Base-by-base conservation (phyloP, 192 early-diverging fungal genomes). In the Fimicolochytrium jonesii region DNA sequence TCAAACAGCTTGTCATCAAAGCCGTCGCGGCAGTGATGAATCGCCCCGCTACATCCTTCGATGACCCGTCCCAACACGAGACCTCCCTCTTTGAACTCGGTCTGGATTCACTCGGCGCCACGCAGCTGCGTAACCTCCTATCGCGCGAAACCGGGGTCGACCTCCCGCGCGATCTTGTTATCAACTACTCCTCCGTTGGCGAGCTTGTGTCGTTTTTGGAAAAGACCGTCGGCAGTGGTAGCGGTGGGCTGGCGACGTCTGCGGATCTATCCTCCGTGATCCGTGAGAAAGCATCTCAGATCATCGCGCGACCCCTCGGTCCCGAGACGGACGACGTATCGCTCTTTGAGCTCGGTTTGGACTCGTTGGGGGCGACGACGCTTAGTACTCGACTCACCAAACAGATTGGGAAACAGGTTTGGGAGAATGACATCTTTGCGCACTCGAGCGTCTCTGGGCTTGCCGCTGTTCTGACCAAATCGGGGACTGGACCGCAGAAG, bases 341-440 rank as follows among this genome's bases (percentile, higher is more conserved):
- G 26, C 28, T 59, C 6, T 59, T 59, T 59, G 57, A 59, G 45
- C 10, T 59, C 2, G 57, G 57, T 18, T 30, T 59, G 41, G 57
- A 59, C 26, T 59, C 57, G 5, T 30, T 59, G 5, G 57, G 57
- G 13, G 57, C 57, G 2, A 59, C 57, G n/a, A 46, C 57, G 39
- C 41, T 59, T 23, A 2, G 42, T 43, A 59, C 26, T 28, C 57
- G 57, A 6, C 43, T 59, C 5, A 18, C 20, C 57, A 59, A 59
- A 22, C 6, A 20, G 17, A 11, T 59, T 4, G 28, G 41, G 15
- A 26, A 31, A 18, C 41, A 59, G 17, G 4, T 59, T 15, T 15
- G 46, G 32, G 30, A 17, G 0, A 43, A 59, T 15, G n/a, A 29
- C 28, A 43, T 59, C 11, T 59, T 59, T 46, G 57, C 43, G 6